Percentiles rank a stretch among this genome's conserved stretches.
phyloP scores from a whole-genome alignment of 257 asterid genomes.

The Cinchona pubescens region DNA sequence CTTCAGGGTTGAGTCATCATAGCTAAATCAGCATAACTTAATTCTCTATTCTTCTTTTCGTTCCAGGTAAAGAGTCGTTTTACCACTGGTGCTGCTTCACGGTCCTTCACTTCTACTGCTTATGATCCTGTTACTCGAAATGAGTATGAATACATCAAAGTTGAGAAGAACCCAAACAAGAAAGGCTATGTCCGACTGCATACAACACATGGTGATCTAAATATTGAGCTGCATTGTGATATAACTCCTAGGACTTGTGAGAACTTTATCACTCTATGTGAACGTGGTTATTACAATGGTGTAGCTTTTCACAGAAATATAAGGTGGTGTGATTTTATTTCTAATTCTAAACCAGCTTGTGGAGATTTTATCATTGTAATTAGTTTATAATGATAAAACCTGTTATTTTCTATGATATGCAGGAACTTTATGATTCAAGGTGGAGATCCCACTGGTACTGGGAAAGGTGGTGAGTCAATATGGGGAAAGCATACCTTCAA shows the following conservation, averaged over 20 bases:
- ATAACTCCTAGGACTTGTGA: constrained; percentile 87
- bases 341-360: not conserved
- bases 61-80: constrained; percentile 84
- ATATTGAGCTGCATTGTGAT: constrained; percentile 96
- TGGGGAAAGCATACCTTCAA: constrained; percentile 94
- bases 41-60: constrained; percentile 17
- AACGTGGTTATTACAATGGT: constrained; percentile 90
- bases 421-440: constrained; percentile 99
- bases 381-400: constrained; percentile 10
- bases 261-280: constrained; percentile 78
- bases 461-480: constrained; percentile 91
- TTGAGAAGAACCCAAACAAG: constrained; percentile 92
- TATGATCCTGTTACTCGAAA: constrained; percentile 81
- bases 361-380: not conserved
- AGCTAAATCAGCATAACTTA: constrained; percentile 15
- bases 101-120: constrained; percentile 95
- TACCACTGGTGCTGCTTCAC: constrained; percentile 95
- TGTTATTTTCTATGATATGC: constrained; percentile 24
- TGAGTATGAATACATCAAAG: constrained; percentile 85
- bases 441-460: constrained; percentile 97
- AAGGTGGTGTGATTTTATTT: constrained; percentile 43
- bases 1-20: not conserved
- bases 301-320: constrained; percentile 85
- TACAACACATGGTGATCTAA: constrained; percentile 93
- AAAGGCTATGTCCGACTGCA: constrained; percentile 84